phyloP scores from a whole-genome alignment of 805 yeast genomes.

The Kodamaea lidongshanica region DNA sequence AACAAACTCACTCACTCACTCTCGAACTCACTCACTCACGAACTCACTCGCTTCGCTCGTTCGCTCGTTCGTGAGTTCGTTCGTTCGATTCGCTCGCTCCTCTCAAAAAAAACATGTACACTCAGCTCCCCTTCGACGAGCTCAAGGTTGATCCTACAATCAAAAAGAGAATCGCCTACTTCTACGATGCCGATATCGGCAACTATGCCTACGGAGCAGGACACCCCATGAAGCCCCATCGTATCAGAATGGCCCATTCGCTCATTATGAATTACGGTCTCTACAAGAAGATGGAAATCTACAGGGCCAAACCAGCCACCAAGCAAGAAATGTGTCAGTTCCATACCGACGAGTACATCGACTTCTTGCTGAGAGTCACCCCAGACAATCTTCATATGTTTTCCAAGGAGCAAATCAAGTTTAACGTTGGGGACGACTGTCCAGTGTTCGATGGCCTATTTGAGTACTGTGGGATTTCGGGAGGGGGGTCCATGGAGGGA shows the following conservation, averaged over 20 bases:
- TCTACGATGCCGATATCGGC: conserved; percentile 76
- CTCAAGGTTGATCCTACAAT: conserved; percentile 35
- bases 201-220: conserved; percentile 98
- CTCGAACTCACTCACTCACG: neutral
- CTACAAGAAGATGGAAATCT: conserved; percentile 94
- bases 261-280: conserved; percentile 95
- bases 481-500: conserved; percentile 90
- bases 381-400: conserved; percentile 88
- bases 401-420: conserved; percentile 80
- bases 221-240: conserved; percentile 98
- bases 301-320: conserved; percentile 95
- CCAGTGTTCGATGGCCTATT: conserved; percentile 77
- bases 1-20: neutral
- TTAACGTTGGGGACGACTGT: conserved; percentile 92
- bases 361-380: conserved; percentile 81
- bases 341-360: conserved; percentile 96
- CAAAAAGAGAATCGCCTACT: conserved; percentile 40
- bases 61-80: neutral
- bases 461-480: conserved; percentile 71
- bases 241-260: conserved; percentile 98
- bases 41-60: neutral
- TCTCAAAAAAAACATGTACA: conserved; percentile 23
- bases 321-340: conserved; percentile 97
- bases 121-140: conserved; percentile 42
- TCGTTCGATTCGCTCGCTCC: too few species aligned